phyloP scores from a whole-genome alignment of 2,329 filamentous ascomycete genomes.

The Paraconiothyrium brasiliense region DNA sequence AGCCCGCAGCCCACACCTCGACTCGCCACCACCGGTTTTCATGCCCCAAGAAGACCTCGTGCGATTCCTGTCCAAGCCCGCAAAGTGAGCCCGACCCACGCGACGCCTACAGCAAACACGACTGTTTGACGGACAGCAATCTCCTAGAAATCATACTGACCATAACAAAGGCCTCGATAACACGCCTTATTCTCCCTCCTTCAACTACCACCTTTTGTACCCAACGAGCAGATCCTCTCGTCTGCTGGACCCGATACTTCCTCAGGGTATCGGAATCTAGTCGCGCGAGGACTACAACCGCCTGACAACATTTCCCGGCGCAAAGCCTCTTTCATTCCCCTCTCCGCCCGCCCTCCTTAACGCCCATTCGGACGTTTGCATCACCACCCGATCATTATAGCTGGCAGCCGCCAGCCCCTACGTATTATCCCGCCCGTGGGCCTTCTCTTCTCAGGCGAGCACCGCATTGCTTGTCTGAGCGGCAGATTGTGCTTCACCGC shows the following conservation, averaged over 20 bases:
- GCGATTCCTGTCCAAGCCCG: conserved; percentile 92
- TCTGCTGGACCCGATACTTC: conserved; percentile 88
- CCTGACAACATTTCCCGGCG: conserved; percentile 87
- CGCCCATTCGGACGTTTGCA: conserved; percentile 74
- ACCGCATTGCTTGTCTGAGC: conserved; percentile 95
- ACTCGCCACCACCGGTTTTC: conserved; percentile 55
- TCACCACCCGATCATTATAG: conserved; percentile 65
- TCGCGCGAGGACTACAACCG: conserved; percentile 67
- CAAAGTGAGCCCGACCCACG: conserved; percentile 72
- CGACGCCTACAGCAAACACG: conserved; percentile 9
- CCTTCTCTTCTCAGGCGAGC: conserved; percentile 97
- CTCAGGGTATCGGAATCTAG: conserved; percentile 83
- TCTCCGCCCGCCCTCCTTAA: conserved; percentile 92
- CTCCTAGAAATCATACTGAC: conserved; percentile 21
- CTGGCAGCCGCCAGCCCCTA: conserved; percentile 87
- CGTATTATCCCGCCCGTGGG: conserved; percentile 72
- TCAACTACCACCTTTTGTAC: conserved; percentile 30
- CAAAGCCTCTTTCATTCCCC: conserved; percentile 82
- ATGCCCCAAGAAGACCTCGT: conserved; percentile 93
- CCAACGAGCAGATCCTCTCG: conserved; percentile 69
- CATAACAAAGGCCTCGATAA: conserved; percentile 71
- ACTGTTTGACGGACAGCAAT: conserved; percentile 2
- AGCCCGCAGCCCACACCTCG: conserved; percentile 46
- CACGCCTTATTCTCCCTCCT: conserved; percentile 60
- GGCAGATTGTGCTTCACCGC: conserved; percentile 93